Evolutionary conservation across 1,284 basidiomycete species (phyloP).

Genomic region (Pseudozyma thailandica): DNA sequence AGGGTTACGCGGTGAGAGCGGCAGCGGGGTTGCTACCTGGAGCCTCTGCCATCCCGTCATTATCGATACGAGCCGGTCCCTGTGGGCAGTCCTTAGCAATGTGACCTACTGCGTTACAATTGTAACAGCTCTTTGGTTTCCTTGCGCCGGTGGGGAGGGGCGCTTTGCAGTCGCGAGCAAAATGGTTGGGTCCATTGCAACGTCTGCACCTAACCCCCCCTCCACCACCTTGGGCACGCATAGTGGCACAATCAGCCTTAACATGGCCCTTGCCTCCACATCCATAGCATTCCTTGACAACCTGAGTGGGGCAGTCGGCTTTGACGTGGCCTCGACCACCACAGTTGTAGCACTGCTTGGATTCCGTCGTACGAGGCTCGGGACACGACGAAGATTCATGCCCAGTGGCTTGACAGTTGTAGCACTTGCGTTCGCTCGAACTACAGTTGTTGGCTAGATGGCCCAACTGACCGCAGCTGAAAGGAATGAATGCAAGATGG

Average conservation of each 20-base stretch:
- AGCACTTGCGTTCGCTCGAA: slow-evolving; percentile 49
- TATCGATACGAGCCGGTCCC: neutral
- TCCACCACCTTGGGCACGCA: neutral
- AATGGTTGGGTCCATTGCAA: slow-evolving; percentile 42
- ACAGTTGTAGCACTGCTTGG: slow-evolving; percentile 56
- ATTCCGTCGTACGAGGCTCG: slow-evolving; percentile 37
- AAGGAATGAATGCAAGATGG: neutral
- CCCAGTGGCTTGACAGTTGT: slow-evolving; percentile 48
- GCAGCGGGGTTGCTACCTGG: slow-evolving; percentile 30
- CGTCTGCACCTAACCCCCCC: slow-evolving; percentile 24
- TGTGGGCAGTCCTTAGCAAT: slow-evolving; percentile 43
- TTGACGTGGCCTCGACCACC: slow-evolving; percentile 46
- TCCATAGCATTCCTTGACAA: slow-evolving; percentile 14
- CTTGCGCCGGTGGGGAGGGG: slow-evolving; percentile 8
- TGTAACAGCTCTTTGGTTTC: slow-evolving; percentile 35
- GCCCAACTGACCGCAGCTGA: slow-evolving; percentile 17
- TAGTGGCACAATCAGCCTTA: slow-evolving; percentile 7
- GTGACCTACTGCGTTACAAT: slow-evolving; percentile 38
- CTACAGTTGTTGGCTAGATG: slow-evolving; percentile 54
- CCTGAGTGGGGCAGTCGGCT: slow-evolving; percentile 36
- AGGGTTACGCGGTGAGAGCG: slow-evolving; percentile 30
- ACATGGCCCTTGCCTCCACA: slow-evolving; percentile 25
- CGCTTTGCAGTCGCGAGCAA: slow-evolving; percentile 8
- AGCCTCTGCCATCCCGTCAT: slow-evolving; percentile 19
- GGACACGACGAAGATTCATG: slow-evolving; percentile 50